These are phyloP conservation scores for Fusarium albosuccineum DNA, from an alignment of 2,329 filamentous ascomycete species.

Conservation along the genomic window DNA sequence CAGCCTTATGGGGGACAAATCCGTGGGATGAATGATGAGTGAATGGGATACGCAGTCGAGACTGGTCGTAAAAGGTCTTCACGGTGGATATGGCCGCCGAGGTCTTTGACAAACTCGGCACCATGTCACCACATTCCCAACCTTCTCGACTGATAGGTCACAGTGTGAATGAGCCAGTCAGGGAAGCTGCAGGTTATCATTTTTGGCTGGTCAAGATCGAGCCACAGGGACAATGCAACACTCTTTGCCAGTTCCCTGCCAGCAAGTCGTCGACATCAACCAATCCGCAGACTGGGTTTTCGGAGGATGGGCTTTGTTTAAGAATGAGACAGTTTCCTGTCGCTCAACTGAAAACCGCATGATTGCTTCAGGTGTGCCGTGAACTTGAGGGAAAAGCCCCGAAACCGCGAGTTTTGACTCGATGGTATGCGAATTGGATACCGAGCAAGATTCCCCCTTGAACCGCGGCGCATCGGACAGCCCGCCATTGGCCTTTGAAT, in stretches of 20 bases:
- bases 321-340: slow-evolving; percentile 12
- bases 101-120: slow-evolving; percentile 12
- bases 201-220: slow-evolving; percentile 9
- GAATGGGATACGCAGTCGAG: slow-evolving; percentile 15
- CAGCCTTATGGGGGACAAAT: slow-evolving; percentile 9
- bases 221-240: slow-evolving; percentile 23
- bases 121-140: slow-evolving; percentile 21
- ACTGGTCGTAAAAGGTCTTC: slow-evolving; percentile 4
- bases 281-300: slow-evolving; percentile 9
- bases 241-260: slow-evolving; percentile 12
- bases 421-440: slow-evolving; percentile 4
- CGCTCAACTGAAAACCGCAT: slow-evolving; percentile 3
- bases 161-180: slow-evolving; percentile 5
- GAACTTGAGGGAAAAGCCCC: slow-evolving; percentile 20
- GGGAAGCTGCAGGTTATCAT: not conserved
- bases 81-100: slow-evolving; percentile 24
- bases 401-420: slow-evolving; percentile 13
- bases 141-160: slow-evolving; percentile 13
- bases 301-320: slow-evolving; percentile 6
- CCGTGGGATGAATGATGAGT: slow-evolving; percentile 13
- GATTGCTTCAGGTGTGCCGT: slow-evolving; percentile 14
- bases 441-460: slow-evolving; percentile 1
- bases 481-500: slow-evolving; percentile 34
- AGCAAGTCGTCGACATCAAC: slow-evolving; percentile 8
- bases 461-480: slow-evolving; percentile 20